Base-by-base conservation (phyloP, 306 rosid species). In the Fagus sylvatica region DNA sequence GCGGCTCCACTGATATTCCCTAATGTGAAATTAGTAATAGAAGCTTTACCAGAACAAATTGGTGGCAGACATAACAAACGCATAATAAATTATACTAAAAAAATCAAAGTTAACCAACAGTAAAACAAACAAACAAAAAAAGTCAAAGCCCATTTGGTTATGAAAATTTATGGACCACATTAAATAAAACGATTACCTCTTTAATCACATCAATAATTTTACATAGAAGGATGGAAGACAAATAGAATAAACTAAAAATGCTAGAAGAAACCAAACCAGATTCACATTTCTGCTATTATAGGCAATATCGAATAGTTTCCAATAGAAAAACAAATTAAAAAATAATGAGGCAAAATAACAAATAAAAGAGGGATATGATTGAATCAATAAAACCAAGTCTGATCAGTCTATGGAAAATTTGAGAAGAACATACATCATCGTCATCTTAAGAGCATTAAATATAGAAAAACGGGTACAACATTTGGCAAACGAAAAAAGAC, bases 161-260 rank as follows among this genome's bases (percentile, higher is more conserved):
- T 65, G 78, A 80, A 79, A 76, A 87, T 77, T 71, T 79, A 75
- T 60, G 83, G 83, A 79, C 78, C 85, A 82, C 75, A 76, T 71
- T 76, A 30, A 62, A 64, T 76, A 76, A 2, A 12, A 39, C 4
- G 32, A 30, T 70, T 32, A 46, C 62, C 56, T 72, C 81, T 76
- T 64, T 70, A 68, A 39, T 74, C 62, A 79, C 77, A 54, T 30
- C 66, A 69, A 61, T 57, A 69, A 69, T 72, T 40, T 75, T 60
- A 53, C 81, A 34, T 61, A 53, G 51, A 36, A 74, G 72, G 57
- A 48, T 39, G 59, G 12, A 43, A 81, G 69, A 82, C 61, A 54
- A 53, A 42, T 10, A 69, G 34, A 69, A 69, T 74, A 48, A 67
- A 42, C 72, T 79, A 6, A 42, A 62, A 40, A 65, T 22, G 53